Base-by-base conservation (phyloP, 2,329 filamentous ascomycete species). In the Aureobasidium mangrovei region DNA sequence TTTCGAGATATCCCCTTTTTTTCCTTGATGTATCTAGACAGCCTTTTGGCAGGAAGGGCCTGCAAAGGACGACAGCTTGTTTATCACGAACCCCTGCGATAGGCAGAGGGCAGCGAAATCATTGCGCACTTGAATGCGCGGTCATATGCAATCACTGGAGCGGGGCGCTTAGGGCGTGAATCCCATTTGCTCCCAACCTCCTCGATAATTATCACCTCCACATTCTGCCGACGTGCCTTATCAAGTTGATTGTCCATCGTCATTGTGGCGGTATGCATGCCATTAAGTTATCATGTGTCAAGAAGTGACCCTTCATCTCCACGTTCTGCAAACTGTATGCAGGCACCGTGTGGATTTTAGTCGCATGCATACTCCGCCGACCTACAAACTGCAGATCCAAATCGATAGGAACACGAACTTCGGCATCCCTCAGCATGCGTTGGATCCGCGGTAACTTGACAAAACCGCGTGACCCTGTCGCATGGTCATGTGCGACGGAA, bases 181-280 rank as follows among this genome's bases (percentile, higher is more conserved):
- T 53, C 49, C 49, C 40, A 53, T 53, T 53, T 53, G 49, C 49
- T 53, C 36, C 47, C 47, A 42, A 42, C 47, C 38, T 38, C 35
- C 31, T 12, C 29, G 26, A 29, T 26, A 40, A 10, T 40, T 40
- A 10, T 40, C 2, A 40, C 40, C 12, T 28, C 38, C 49, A 53
- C 49, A 36, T 43, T 29, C 38, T 51, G 38, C 29, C 38, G 47
- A 18, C 33, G 42, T 51, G 29, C 38, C 46, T 49, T 7, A 26
- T 27, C 12, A 26, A 9, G 35, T 35, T 29, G 35, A 40, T 49
- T 40, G 46, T 31, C 40, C 46, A 39, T n/a, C 35, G 39, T 39
- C 18, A 32, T 35, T 41, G 1, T 42, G 29, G 38, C 47, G 32
- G 49, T 26, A 43, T 53, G 40, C 33, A 24, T 18, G 12, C 32